These are phyloP conservation scores for Dictyostelium purpureum DNA, from an alignment of 78 protist genomes.

Conservation along the genomic window DNA sequence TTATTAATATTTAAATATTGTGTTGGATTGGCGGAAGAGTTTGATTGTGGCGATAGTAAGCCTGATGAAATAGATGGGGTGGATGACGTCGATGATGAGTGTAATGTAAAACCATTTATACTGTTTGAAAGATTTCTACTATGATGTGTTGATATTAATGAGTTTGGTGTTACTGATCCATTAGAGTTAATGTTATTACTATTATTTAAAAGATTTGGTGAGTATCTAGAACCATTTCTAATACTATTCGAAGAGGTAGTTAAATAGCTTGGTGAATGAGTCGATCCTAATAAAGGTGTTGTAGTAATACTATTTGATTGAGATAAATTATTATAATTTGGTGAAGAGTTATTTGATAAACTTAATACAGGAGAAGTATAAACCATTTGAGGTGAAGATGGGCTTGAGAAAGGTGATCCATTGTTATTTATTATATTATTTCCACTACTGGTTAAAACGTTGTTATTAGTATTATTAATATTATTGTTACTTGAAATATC, in stretches of 20 bases:
- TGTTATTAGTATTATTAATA: too few relatives aligned
- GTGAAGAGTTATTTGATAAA: neutral
- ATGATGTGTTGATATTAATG: neutral
- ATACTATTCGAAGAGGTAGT: neutral
- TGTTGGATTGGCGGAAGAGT: neutral
- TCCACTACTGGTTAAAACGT: too few relatives aligned
- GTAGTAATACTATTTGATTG: neutral
- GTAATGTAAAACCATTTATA: neutral
- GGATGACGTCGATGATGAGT: neutral
- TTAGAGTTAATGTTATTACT: neutral
- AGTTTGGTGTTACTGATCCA: neutral
- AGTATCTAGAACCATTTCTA: neutral
- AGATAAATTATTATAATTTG: neutral
- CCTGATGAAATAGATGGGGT: neutral
- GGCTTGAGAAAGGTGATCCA: neutral
- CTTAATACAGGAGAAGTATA: slow-evolving; percentile 5
- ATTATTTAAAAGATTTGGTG: slow-evolving; percentile 5
- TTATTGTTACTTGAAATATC: too few relatives aligned
- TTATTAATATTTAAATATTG: neutral
- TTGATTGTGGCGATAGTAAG: neutral
- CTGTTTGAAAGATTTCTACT: slow-evolving; percentile 2
- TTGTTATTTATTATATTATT: too few relatives aligned
- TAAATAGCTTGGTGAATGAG: neutral
- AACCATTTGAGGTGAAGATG: slow-evolving; percentile 19
- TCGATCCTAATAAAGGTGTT: neutral